These are phyloP conservation scores for Phytopythium boreale DNA, from an alignment of 352 stramenopile species.

Conservation along the genomic window DNA sequence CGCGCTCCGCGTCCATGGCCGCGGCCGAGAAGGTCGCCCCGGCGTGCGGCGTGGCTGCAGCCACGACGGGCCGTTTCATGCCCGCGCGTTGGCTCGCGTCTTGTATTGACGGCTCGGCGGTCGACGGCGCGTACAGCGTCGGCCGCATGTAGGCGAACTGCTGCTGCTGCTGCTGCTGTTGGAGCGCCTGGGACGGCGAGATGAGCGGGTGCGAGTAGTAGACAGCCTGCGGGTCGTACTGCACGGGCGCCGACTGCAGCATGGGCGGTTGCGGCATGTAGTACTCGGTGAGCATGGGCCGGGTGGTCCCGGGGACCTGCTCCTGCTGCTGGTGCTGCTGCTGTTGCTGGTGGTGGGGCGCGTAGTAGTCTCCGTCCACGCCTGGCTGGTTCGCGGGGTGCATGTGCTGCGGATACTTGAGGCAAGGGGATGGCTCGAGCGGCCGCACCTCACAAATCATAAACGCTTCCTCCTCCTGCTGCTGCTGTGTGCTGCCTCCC, in stretches of 20 bases:
- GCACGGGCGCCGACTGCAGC: background rate
- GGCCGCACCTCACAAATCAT: constrained; percentile 6
- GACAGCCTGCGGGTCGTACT: constrained; percentile 1
- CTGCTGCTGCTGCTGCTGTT: constrained; percentile 4
- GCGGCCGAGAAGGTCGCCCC: constrained; percentile 8
- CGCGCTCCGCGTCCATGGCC: constrained; percentile 18
- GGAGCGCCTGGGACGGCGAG: background rate
- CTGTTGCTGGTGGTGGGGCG: constrained; percentile 2
- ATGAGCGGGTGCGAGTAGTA: constrained; percentile 4
- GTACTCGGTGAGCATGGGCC: constrained; percentile 8
- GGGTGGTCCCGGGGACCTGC: background rate
- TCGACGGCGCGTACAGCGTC: constrained; percentile 2
- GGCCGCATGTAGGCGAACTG: constrained; percentile 6
- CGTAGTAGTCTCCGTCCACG: constrained; percentile 7
- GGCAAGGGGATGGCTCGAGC: background rate
- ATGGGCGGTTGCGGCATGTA: constrained; percentile 5
- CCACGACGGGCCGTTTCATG: background rate
- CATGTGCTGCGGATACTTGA: constrained; percentile 6
- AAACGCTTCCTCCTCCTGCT: background rate
- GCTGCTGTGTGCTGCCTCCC: background rate
- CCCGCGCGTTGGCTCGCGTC: background rate
- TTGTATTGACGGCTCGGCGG: background rate
- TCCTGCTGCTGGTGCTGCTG: constrained; percentile 11
- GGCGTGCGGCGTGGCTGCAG: constrained; percentile 6
- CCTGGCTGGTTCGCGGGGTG: constrained; percentile 1